Evolutionary conservation across 208 protist species (phyloP), one percentile per base, ranked within the genome.

Genomic region (Leishmania braziliensis): DNA sequence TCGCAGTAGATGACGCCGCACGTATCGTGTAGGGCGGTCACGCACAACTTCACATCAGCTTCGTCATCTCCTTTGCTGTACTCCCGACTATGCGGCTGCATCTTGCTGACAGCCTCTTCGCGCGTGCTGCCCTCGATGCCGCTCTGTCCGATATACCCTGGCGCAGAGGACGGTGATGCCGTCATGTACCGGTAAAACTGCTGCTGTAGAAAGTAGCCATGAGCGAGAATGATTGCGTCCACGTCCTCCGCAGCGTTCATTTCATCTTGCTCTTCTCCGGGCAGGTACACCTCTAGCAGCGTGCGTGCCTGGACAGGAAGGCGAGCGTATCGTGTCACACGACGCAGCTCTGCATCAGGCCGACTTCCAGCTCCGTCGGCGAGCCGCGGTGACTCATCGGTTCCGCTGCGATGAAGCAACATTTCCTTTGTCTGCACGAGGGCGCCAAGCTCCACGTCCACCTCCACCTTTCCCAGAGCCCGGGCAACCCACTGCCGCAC

Each of bases 1-100:
- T 93, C 90, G 75, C 90, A 93, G 80, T 94, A 89, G 36, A 89
- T 75, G 26, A 97, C 89, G 74, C 92, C 91, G 20, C 93, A 77
- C 39, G 71, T 74, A 12, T 77, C 75, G 51, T 89, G 89, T 29
- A 89, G 74, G 29, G 69, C 73, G 1, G 80, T 63, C 14, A 85
- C 80, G 20, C 69, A 53, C 16, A 65, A 51, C 39, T 74, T 23
- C 23, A 83, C 77, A 20, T 68, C 53, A 10, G 68, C 71, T 46
- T 82, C 69, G 71, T 77, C 75, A 16, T 56, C 43, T 26, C 68
- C 50, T 10, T 14, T 53, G 60, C 51, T 53, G 46, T n/a, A 29
- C 18, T 23, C 39, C 39, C 9, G 5, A 48, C 36, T 43, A 36
- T 10, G 29, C 56, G 69, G 43, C 46, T 46, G 43, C n/a, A 68